Evolutionary conservation across 2,329 filamentous ascomycete species (phyloP), one percentile per base, ranked within the genome.

Genomic region (Phoma sp.): DNA sequence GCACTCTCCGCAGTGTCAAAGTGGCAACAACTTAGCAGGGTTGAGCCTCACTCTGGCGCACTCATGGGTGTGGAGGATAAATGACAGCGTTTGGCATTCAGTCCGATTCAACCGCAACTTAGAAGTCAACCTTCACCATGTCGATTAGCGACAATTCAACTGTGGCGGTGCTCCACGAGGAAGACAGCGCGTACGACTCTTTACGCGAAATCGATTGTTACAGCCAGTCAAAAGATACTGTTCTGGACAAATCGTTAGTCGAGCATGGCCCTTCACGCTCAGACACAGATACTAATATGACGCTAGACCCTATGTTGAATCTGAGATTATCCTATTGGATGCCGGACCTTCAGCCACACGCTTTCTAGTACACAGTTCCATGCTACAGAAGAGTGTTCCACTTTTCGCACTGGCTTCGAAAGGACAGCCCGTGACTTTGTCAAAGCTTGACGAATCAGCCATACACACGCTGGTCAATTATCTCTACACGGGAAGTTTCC

Each of bases 351-450:
- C 57, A 21, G 44, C 62, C 8, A 57, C 54, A 5, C 63, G 60
- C 6, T 73, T 69, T 22, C 43, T 53, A 4, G 44, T 72, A n/a
- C 70, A 72, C 27, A 61, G 65, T 31, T 53, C 51, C 0, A 39
- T 71, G n/a, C 54, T 73, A 2, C 47, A 55, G 7, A 64, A 68
- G 35, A 68, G 67, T 10, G 29, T 2, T 31, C 29, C 29, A 31
- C 29, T 31, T 12, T 31, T 15, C 10, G 29, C 10, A 4, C 12
- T 17, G 24, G 13, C 24, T 22, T n/a, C 22, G 3, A 41, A 8
- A 9, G 24, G 15, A 6, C 52, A 47, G 21, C 40, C 52, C 2
- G n/a, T 51, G 0, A 27, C 32, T 8, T 9, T 55, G 3, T 32
- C 52, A 8, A 31, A 55, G 25, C 43, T 55, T 10, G 25, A 47